These are phyloP conservation scores for Aplosporella prunicola DNA, from an alignment of 2,329 filamentous ascomycete genomes.

Conservation along the genomic window DNA sequence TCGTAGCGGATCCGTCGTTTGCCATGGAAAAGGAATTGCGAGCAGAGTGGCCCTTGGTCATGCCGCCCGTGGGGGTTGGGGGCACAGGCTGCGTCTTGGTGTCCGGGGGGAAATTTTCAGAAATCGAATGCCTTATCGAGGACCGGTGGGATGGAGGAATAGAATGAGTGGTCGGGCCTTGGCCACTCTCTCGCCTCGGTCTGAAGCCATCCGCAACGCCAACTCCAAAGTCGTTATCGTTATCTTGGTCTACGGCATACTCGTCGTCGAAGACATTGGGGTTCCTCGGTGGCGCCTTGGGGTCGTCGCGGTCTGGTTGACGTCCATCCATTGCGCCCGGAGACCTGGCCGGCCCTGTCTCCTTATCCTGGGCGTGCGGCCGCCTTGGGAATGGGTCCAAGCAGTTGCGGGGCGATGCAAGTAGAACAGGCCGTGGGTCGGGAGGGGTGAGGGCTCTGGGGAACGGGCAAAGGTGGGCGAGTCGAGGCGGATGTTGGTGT, in stretches of 20 bases:
- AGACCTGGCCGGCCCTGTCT: slow-evolving; percentile 3
- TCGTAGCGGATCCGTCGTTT: slow-evolving; percentile 17
- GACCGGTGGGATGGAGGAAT: slow-evolving; percentile 17
- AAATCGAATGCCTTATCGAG: slow-evolving; percentile 8
- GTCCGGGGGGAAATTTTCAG: slow-evolving; percentile 8
- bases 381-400: slow-evolving; percentile 9
- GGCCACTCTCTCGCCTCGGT: slow-evolving; percentile 23
- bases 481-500: slow-evolving; percentile 16
- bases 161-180: slow-evolving; percentile 13
- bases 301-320: slow-evolving; percentile 23
- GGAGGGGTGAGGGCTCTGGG: slow-evolving; percentile 1
- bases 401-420: slow-evolving; percentile 12
- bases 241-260: slow-evolving; percentile 31
- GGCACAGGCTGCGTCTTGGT: neutral
- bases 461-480: neutral
- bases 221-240: slow-evolving; percentile 32
- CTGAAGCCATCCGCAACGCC: slow-evolving; percentile 38
- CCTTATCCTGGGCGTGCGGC: slow-evolving; percentile 10
- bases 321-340: slow-evolving; percentile 30
- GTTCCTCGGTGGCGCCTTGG: slow-evolving; percentile 19
- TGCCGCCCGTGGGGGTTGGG: slow-evolving; percentile 25
- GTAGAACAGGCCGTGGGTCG: neutral
- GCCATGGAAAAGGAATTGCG: slow-evolving; percentile 13
- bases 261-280: slow-evolving; percentile 42
- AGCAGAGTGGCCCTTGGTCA: slow-evolving; percentile 22